Conservation (phyloP, 2,329 filamentous ascomycete genomes). For the Paracoccidioides lutzii region DNA sequence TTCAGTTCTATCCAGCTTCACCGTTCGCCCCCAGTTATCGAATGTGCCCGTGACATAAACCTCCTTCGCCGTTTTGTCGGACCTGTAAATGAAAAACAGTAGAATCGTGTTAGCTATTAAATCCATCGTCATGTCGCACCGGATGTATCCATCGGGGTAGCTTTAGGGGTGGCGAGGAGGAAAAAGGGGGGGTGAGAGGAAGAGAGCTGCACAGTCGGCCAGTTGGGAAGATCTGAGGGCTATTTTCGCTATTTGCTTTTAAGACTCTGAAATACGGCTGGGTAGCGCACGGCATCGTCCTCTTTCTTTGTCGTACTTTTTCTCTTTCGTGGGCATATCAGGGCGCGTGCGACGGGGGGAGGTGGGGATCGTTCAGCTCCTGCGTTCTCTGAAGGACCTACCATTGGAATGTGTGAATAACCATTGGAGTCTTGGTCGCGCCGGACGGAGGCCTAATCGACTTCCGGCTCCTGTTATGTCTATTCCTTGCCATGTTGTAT, state of each 20-base stretch:
- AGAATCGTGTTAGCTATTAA: not conserved
- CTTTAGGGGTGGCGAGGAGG: too few species aligned
- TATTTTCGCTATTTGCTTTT: too few species aligned
- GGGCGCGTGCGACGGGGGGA: not conserved
- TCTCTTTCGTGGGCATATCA: too few species aligned
- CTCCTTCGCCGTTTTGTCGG: conserved; percentile 59
- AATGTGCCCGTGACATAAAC: conserved; percentile 95
- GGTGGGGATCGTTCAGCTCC: too few species aligned
- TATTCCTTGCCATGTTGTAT: not conserved
- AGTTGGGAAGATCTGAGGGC: too few species aligned
- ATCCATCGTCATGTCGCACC: too few species aligned
- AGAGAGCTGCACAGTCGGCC: too few species aligned
- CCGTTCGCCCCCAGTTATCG: conserved; percentile 81
- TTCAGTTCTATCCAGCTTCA: conserved; percentile 66
- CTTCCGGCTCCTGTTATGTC: not conserved
- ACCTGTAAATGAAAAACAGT: conserved; percentile 43
- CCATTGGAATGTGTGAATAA: conserved; percentile 9
- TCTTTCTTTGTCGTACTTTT: too few species aligned
- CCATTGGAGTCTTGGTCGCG: not conserved
- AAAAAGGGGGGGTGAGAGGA: too few species aligned
- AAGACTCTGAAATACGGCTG: too few species aligned
- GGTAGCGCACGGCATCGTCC: too few species aligned
- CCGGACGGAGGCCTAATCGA: not conserved
- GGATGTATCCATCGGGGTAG: too few species aligned
- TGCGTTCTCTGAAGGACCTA: not conserved